Conservation (phyloP, 495 filamentous ascomycete genomes). For the Cercophora newfieldiana region DNA sequence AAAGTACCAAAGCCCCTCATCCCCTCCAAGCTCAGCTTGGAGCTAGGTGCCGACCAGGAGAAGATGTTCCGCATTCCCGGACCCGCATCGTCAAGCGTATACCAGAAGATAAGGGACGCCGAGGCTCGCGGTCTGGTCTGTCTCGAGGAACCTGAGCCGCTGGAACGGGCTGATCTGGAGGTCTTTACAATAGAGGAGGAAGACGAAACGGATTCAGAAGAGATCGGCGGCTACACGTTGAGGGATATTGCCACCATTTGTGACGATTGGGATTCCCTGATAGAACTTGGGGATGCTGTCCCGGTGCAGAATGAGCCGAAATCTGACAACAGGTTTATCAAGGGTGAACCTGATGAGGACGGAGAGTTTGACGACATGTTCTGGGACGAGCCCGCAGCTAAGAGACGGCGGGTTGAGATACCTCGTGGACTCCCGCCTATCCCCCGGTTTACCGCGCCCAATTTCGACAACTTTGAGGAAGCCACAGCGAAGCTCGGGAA, state of each 20-base stretch:
- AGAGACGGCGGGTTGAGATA: conserved; percentile 39
- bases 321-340: conserved; percentile 30
- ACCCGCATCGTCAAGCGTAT: conserved; percentile 39
- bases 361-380: conserved; percentile 58
- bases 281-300: conserved; percentile 38
- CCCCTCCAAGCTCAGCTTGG: conserved; percentile 83
- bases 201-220: conserved; percentile 62
- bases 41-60: conserved; percentile 78
- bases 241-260: conserved; percentile 78
- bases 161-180: conserved; percentile 57
- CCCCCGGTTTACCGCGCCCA: conserved; percentile 40
- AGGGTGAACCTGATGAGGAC: conserved; percentile 42
- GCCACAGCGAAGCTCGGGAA: conserved; percentile 69
- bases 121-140: conserved; percentile 62
- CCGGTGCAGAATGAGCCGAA: conserved; percentile 19
- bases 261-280: conserved; percentile 73
- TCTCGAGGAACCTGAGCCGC: conserved; percentile 47
- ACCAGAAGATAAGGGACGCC: conserved; percentile 56
- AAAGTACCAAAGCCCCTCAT: conserved; percentile 79
- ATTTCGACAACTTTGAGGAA: conserved; percentile 56
- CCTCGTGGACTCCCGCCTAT: conserved; percentile 44
- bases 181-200: conserved; percentile 47
- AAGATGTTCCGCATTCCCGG: conserved; percentile 71
- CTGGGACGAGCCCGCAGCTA: conserved; percentile 38
- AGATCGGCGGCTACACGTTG: conserved; percentile 66